These are phyloP conservation scores for Saturnispora hagleri DNA, from an alignment of 805 yeast genomes.

Conservation along the genomic window DNA sequence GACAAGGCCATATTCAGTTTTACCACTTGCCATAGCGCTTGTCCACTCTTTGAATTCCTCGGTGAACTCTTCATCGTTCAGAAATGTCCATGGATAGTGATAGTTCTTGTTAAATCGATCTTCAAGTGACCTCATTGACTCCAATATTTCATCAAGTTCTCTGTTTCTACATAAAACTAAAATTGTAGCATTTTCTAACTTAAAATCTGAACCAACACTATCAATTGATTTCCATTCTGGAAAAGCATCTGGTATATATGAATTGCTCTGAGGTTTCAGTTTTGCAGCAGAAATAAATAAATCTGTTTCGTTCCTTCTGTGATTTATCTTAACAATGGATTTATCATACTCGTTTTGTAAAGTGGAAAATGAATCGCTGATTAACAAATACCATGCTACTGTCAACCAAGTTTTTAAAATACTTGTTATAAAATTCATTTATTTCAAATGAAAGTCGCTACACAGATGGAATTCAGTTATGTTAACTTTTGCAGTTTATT, in stretches of 20 bases:
- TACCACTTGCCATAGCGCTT: conserved; percentile 54
- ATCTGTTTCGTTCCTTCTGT: conserved; percentile 12
- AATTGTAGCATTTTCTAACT: conserved; percentile 74
- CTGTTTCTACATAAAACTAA: conserved; percentile 81
- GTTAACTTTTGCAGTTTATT: not conserved
- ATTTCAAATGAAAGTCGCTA: not conserved
- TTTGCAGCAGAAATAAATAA: conserved; percentile 12
- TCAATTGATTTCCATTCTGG: conserved; percentile 14
- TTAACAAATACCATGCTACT: not conserved
- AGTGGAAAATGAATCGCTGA: not conserved
- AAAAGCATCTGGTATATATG: conserved; percentile 27
- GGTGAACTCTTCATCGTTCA: conserved; percentile 65
- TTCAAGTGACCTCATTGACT: conserved; percentile 69
- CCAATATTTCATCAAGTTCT: conserved; percentile 66
- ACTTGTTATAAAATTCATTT: not conserved
- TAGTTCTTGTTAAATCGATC: conserved; percentile 61
- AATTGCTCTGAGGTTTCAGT: conserved; percentile 32
- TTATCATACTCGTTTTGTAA: conserved; percentile 7
- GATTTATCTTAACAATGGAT: conserved; percentile 6
- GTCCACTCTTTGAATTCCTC: conserved; percentile 55
- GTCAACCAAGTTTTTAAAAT: not conserved
- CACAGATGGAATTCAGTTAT: not conserved
- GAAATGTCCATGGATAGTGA: conserved; percentile 70
- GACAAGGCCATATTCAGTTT: conserved; percentile 55
- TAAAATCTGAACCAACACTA: conserved; percentile 10